phyloP scores from a whole-genome alignment of 192 early-diverging fungal species.

The Allomyces macrogynus region DNA sequence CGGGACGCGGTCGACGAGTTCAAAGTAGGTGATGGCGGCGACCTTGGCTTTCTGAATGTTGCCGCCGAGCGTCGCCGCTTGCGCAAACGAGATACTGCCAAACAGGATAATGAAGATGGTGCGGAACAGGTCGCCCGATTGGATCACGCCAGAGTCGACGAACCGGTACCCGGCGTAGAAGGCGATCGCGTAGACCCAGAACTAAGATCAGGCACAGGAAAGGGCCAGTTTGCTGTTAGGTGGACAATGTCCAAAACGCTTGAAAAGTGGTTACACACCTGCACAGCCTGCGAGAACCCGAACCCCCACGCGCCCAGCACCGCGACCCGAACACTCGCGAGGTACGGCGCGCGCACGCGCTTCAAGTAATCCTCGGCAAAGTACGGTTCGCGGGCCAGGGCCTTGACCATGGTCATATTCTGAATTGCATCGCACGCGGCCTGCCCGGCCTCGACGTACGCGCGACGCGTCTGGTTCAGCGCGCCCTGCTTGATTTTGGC shows the following conservation, averaged over 20 bases:
- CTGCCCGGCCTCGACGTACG: conserved; percentile 43
- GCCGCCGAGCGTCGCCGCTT: background rate
- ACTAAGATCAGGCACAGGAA: too few species aligned
- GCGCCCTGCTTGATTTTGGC: conserved; percentile 23
- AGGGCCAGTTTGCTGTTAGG: too few species aligned
- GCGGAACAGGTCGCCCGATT: conserved; percentile 5
- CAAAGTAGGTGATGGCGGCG: conserved; percentile 26
- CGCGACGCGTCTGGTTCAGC: conserved; percentile 26
- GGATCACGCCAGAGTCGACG: conserved; percentile 8
- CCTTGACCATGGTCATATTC: conserved; percentile 64
- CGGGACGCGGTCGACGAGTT: conserved; percentile 22
- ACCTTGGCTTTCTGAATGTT: conserved; percentile 22
- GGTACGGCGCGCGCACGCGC: conserved; percentile 19
- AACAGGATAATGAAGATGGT: conserved; percentile 1
- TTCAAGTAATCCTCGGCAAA: background rate
- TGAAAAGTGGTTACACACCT: too few species aligned
- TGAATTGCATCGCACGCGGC: conserved; percentile 66
- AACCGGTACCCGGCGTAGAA: conserved; percentile 36
- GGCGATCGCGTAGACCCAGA: conserved; percentile 30
- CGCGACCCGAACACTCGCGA: conserved; percentile 15
- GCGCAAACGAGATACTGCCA: background rate
- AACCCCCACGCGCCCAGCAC: conserved; percentile 22
- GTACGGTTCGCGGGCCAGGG: conserved; percentile 27
- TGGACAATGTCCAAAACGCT: too few species aligned
- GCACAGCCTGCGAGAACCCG: conserved; percentile 22